A percentile compares a stretch with the other conserved stretches of the same genome.
phyloP scores from a whole-genome alignment of 1,139 yeast genomes.

The Yamadazyma trypodendri region DNA sequence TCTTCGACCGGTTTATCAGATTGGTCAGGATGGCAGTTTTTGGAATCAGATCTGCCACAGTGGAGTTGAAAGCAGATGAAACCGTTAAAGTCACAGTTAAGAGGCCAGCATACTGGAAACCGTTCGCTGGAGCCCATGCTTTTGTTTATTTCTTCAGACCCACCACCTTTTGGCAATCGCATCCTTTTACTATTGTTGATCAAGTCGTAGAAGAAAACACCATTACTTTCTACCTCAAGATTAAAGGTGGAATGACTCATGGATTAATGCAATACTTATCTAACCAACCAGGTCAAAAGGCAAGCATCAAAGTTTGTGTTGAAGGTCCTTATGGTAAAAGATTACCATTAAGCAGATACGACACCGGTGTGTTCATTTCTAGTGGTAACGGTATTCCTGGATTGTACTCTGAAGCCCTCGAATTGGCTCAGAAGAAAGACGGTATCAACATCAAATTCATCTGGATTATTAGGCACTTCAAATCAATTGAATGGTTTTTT shows the following conservation, averaged over 20 bases:
- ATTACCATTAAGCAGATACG: constrained; percentile 45
- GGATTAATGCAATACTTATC: constrained; percentile 43
- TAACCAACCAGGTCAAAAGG: constrained; percentile 45
- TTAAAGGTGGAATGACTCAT: constrained; percentile 45
- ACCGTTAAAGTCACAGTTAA: constrained; percentile 39
- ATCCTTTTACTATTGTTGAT: constrained; percentile 53
- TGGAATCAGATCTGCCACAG: constrained; percentile 51
- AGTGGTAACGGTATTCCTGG: constrained; percentile 80
- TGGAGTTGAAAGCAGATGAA: constrained; percentile 47
- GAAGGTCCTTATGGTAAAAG: constrained; percentile 46
- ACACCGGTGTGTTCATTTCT: constrained; percentile 51
- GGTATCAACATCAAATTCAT: constrained; percentile 22
- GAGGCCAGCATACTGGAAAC: constrained; percentile 38
- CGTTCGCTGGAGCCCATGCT: constrained; percentile 42
- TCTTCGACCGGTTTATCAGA: constrained; percentile 55
- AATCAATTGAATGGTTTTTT: constrained; percentile 51
- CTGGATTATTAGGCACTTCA: constrained; percentile 40
- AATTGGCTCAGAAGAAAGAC: constrained; percentile 20
- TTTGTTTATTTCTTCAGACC: constrained; percentile 40
- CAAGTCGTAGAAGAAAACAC: constrained; percentile 27
- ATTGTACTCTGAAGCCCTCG: constrained; percentile 32
- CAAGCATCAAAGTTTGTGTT: constrained; percentile 30
- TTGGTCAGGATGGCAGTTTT: constrained; percentile 45
- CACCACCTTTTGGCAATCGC: constrained; percentile 55
- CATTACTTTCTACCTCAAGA: constrained; percentile 38